phyloP scores from a whole-genome alignment of 805 yeast genomes.

The Candida corydali region DNA sequence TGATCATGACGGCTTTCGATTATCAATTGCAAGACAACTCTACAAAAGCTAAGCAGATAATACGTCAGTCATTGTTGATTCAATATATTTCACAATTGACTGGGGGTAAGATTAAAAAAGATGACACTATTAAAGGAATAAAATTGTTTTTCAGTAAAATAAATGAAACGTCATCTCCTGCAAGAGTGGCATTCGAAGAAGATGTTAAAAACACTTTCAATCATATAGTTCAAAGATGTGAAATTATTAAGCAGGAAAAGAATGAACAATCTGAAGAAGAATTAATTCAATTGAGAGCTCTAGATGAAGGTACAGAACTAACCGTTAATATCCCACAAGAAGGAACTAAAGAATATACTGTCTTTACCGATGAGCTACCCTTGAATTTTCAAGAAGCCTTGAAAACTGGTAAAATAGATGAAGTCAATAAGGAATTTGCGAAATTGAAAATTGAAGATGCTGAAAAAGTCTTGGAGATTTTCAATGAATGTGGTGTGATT shows the following conservation, averaged over 20 bases:
- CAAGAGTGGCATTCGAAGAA: slow-evolving; percentile 61
- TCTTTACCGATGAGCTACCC: slow-evolving; percentile 54
- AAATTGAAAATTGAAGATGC: slow-evolving; percentile 72
- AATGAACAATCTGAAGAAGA: slow-evolving; percentile 44
- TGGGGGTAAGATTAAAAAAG: slow-evolving; percentile 27
- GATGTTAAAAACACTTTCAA: slow-evolving; percentile 71
- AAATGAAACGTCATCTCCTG: slow-evolving; percentile 50
- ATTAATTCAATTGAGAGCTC: slow-evolving; percentile 80
- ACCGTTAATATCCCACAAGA: slow-evolving; percentile 63
- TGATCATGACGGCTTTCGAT: slow-evolving; percentile 91
- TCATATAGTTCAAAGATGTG: slow-evolving; percentile 76
- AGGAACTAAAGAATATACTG: slow-evolving; percentile 51
- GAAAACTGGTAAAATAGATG: slow-evolving; percentile 65
- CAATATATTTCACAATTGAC: slow-evolving; percentile 60
- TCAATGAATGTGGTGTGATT: slow-evolving; percentile 79
- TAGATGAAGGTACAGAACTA: slow-evolving; percentile 79
- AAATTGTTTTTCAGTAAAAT: slow-evolving; percentile 67
- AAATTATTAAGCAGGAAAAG: slow-evolving; percentile 52
- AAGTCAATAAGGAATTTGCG: slow-evolving; percentile 79
- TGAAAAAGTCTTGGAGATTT: slow-evolving; percentile 65
- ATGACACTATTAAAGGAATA: slow-evolving; percentile 40
- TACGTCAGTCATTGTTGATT: slow-evolving; percentile 74
- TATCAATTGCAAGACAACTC: slow-evolving; percentile 62
- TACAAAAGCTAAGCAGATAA: slow-evolving; percentile 53
- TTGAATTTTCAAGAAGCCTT: slow-evolving; percentile 69